These are phyloP conservation scores for Cryphonectria japonica DNA, from an alignment of 2,329 filamentous ascomycete species.

Conservation along the genomic window DNA sequence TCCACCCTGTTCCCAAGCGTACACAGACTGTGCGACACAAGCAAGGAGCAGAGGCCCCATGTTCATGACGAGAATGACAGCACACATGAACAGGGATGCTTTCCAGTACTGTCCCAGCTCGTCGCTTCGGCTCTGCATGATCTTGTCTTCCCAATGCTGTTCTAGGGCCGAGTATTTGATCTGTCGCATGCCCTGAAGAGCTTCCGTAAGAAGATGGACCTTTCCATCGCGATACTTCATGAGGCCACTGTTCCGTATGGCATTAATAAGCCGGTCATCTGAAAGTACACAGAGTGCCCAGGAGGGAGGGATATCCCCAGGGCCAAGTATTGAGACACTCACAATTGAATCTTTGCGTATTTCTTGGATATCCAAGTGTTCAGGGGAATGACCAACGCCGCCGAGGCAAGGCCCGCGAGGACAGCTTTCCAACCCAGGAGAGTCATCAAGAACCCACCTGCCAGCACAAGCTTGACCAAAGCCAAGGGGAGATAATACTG, in stretches of 20 bases:
- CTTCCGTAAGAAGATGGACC: slow-evolving; percentile 41
- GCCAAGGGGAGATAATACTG: slow-evolving; percentile 40
- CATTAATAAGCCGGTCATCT: neutral
- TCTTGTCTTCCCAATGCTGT: slow-evolving; percentile 41
- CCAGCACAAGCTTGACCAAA: slow-evolving; percentile 40
- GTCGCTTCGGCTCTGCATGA: slow-evolving; percentile 40
- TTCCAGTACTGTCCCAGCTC: slow-evolving; percentile 42
- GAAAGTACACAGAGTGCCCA: neutral
- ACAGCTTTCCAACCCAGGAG: slow-evolving; percentile 41
- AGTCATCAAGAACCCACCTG: slow-evolving; percentile 37
- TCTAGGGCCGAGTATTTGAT: slow-evolving; percentile 45
- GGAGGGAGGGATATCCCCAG: neutral
- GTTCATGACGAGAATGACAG: slow-evolving; percentile 38
- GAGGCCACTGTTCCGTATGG: slow-evolving; percentile 31
- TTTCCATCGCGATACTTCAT: slow-evolving; percentile 43
- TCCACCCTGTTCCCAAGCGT: slow-evolving; percentile 39
- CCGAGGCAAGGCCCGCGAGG: slow-evolving; percentile 37
- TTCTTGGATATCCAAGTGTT: slow-evolving; percentile 38
- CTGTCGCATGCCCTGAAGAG: slow-evolving; percentile 43
- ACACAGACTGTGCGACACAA: slow-evolving; percentile 39
- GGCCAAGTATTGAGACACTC: neutral
- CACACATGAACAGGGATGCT: slow-evolving; percentile 37
- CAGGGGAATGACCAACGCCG: slow-evolving; percentile 36
- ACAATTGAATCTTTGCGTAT: slow-evolving; percentile 39
- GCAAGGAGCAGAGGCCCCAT: slow-evolving; percentile 40